Conservation (phyloP, 805 yeast species). For the Candida schatavii region DNA sequence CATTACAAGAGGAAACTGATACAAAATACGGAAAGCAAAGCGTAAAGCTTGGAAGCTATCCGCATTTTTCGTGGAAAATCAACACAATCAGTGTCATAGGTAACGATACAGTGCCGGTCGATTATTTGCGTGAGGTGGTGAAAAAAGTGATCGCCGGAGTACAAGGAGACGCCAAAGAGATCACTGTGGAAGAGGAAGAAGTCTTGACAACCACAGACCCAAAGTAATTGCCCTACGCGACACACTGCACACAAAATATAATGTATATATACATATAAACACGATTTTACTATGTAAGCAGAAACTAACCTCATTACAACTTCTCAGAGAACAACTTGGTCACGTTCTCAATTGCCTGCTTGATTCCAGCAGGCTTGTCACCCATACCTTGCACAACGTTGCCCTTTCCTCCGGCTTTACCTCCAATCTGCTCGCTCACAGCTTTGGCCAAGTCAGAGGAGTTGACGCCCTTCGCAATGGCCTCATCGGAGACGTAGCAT, state of each 20-base stretch:
- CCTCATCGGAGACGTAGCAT: conserved; percentile 75
- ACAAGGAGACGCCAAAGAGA: conserved; percentile 51
- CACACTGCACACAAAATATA: neutral
- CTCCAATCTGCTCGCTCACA: conserved; percentile 79
- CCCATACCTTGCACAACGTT: conserved; percentile 97
- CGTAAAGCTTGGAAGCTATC: conserved; percentile 81
- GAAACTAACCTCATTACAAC: too few species aligned
- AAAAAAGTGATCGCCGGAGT: conserved; percentile 43
- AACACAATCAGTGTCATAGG: conserved; percentile 79
- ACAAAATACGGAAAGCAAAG: conserved; percentile 23
- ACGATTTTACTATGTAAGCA: too few species aligned
- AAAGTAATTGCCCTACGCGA: conserved; percentile 1
- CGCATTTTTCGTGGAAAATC: conserved; percentile 62
- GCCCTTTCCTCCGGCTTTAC: conserved; percentile 98
- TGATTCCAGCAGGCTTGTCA: conserved; percentile 66
- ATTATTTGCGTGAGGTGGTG: conserved; percentile 44
- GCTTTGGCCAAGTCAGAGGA: conserved; percentile 72
- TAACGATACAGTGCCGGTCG: conserved; percentile 27
- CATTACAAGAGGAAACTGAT: conserved; percentile 45
- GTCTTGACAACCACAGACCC: conserved; percentile 33
- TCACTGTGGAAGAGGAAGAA: conserved; percentile 56
- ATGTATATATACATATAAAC: neutral
- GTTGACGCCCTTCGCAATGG: conserved; percentile 65
- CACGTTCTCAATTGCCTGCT: conserved; percentile 71
- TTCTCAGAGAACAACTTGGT: conserved; percentile 59